Evolutionary conservation across 345 rosid species (phyloP), one percentile per base, ranked within the genome.

Genomic region (Lumnitzera racemosa): DNA sequence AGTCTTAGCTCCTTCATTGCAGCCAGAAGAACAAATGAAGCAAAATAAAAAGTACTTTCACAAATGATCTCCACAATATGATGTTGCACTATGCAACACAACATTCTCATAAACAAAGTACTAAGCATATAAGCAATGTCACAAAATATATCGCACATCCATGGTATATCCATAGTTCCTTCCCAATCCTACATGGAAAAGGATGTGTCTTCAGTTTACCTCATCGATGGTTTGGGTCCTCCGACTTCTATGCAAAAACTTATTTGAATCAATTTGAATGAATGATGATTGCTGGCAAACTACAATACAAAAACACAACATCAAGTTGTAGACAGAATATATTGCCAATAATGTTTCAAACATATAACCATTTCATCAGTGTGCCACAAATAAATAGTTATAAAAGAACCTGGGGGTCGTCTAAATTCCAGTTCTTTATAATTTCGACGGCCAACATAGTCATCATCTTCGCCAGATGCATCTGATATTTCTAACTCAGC

Each of bases 151-250:
- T 27, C 4, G 1, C 31, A 27, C 5, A 5, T 27, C 31, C 31
- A 27, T 27, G 5, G 5, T 5, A 27, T 27, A 27, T 2, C 31
- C 5, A 27, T 27, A 27, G 31, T 27, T 27, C 31, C 31, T 27
- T 27, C 31, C 31, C 31, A 27, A 27, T 27, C 31, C 5, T 27
- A 27, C 31, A 27, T 27, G 31, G 31, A 5, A 36, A 47, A 53
- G 54, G 46, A 59, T 52, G 63, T 46, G 61, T 60, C 48, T 69
- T 13, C 49, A 27, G 31, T 27, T 27, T 27, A 94, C 99, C 97
- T 94, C 99, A 62, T 94, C 99, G 25, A 94, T 94, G 64, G 91
- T 83, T 76, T 88, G 99, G 62, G 80, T 76, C 81, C 81, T 90
- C 61, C 92, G 89, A 60, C 76, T 73, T 55, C 99, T 90, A 72